Conservation (phyloP, 108 stramenopile genomes). For the Seminavis robusta region DNA sequence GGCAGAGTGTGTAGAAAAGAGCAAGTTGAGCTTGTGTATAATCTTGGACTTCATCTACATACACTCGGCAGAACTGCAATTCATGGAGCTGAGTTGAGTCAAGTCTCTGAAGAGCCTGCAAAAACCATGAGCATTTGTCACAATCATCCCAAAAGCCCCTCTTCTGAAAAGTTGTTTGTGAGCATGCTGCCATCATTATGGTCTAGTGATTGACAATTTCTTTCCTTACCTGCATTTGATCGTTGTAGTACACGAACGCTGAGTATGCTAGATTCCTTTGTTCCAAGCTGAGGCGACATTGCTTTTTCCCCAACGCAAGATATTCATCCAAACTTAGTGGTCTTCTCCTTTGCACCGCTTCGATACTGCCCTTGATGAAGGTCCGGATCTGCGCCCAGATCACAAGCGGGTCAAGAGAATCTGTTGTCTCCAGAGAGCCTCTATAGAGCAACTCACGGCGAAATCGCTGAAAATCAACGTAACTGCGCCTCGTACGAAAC, state of each 20-base stretch:
- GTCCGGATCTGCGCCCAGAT: conserved; percentile 55
- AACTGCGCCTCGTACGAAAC: no score
- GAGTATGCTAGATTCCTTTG: conserved; percentile 24
- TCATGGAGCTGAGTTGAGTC: conserved; percentile 1
- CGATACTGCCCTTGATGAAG: conserved; percentile 62
- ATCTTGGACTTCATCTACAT: conserved; percentile 58
- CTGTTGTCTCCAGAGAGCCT: no score
- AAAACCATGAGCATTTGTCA: conserved; percentile 25
- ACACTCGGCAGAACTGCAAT: conserved; percentile 8
- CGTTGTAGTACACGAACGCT: conserved; percentile 39
- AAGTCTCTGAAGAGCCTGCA: conserved; percentile 1
- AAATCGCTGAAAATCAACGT: conserved; percentile 38
- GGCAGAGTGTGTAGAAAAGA: conserved; percentile 40
- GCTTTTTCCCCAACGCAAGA: conserved; percentile 28
- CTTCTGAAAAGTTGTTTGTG: conserved; percentile 16
- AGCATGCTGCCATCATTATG: no score
- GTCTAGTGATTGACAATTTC: no score
- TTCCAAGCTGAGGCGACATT: conserved; percentile 38
- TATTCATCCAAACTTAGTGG: conserved; percentile 35
- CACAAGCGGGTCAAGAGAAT: conserved; percentile 36
- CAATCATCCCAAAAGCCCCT: conserved; percentile 48
- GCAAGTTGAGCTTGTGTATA: conserved; percentile 47
- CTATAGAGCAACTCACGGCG: conserved; percentile 22
- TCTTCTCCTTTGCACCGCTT: conserved; percentile 26
- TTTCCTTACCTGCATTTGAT: no score